Evolutionary conservation across 163 green algal genomes (phyloP), one percentile per base, ranked within the genome.

Genomic region (Botryococcus braunii): DNA sequence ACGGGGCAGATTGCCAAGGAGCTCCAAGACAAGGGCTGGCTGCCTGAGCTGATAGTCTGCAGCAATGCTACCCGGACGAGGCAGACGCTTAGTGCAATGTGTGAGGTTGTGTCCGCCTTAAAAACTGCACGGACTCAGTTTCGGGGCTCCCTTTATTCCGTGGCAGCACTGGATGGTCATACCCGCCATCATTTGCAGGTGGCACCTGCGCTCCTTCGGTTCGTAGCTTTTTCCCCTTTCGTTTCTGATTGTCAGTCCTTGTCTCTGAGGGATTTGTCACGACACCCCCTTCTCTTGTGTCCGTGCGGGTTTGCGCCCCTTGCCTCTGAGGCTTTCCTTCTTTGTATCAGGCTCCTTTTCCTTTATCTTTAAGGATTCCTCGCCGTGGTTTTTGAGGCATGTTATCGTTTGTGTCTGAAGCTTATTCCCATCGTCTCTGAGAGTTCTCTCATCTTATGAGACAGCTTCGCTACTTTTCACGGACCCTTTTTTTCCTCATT

Each of bases 31-130:
- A 61, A 52, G 1, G 85, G 85, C 7, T 89, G 83, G 85, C 55
- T 82, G 7, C 83, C 83, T 0, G 79, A 86, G 34, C 65, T 89
- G 3, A 77, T 93, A 0, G 74, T 94, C 1, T 81, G 81, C 41
- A 85, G 71, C 59, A 88, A 91, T 48, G 75, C 76, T 21, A 66
- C 69, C n/a, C 73, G 87, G 32, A 91, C 87, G 2, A 74, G 74
- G 58, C 81, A 92, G 70, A 94, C 87, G 2, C 74, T 92, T 2
- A 79, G 89, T 31, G 65, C 69, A 1, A 91, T 94, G 83, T 61
- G 38, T 5, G 70, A 80, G 25, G 79, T 69, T 8, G 69, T 88
- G 27, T 55, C 68, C 0, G 72, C 73, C 77, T 55, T 73, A 47
- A 75, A 41, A 32, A 41, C 13, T 13, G 82, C 77, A 2, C 72